Base-by-base conservation (phyloP, 345 rosid species). In the Eucalyptus albens region DNA sequence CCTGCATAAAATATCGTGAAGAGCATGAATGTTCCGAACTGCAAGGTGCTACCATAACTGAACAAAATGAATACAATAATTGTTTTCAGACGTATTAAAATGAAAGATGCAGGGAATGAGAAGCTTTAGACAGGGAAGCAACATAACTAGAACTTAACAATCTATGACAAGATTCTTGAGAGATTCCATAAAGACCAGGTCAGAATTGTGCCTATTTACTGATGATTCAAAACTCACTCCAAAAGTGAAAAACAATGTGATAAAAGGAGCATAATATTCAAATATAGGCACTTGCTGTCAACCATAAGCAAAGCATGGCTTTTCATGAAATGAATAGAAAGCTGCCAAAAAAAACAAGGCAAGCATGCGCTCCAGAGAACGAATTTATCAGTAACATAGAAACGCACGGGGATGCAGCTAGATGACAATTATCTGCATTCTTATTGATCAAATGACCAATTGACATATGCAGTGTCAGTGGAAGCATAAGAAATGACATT, bases 1-100 rank as follows among this genome's bases (percentile, higher is more conserved):
- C 91, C 97, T 95, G 93, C 91, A 92, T 22, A 87, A 88, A 80
- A 91, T 77, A 77, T 21, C 27, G 65, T 59, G 17, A 85, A 77
- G 55, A n/a, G 65, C 29, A 60, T 44, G 56, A 56, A 77, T 45
- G 29, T 12, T 88, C 53, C 7, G 16, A 27, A 8, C 29, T 69
- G 24, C 85, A 14, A 87, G 62, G 33, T 31, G 60, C 40, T 37
- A 62, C 50, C 53, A 72, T 27, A 45, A 31, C 24, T 72, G 88
- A 62, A 77, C 56, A 69, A 88, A 88, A 69, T 37, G 24, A n/a
- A 88, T 5, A 24, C 40, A 17, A 19, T n/a, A 14, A 77, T 40
- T 77, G 47, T 77, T 77, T 77, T 11, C 12, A 6, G 27, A 86
- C 21, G 33, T 27, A 50, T 49, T n/a, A 51, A 86, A n/a, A 22